phyloP scores from a whole-genome alignment of 805 yeast genomes.

The Vanderwaltozyma yarrowii region DNA sequence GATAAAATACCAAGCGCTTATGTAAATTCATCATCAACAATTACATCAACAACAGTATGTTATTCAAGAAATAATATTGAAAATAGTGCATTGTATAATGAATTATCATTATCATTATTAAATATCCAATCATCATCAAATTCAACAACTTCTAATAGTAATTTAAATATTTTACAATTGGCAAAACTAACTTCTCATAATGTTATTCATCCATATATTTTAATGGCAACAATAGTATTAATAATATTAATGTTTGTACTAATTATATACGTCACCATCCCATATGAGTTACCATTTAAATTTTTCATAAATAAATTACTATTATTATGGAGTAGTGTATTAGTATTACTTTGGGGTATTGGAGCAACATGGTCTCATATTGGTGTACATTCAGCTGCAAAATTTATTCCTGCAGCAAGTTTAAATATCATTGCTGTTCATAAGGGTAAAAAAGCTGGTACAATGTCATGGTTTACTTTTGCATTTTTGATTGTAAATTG shows the following conservation, averaged over 20 bases:
- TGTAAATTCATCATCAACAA: background rate
- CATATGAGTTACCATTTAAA: conserved; percentile 37
- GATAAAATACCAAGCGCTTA: conserved; percentile 24
- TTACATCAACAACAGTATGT: conserved; percentile 14
- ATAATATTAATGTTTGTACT: conserved; percentile 33
- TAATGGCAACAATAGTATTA: conserved; percentile 40
- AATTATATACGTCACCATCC: conserved; percentile 36
- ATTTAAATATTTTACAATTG: conserved; percentile 37
- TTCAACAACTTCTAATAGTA: conserved; percentile 3
- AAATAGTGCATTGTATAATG: conserved; percentile 16
- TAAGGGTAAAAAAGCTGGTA: conserved; percentile 42
- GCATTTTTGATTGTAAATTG: conserved; percentile 35
- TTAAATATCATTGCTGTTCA: conserved; percentile 37
- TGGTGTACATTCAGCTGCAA: conserved; percentile 37
- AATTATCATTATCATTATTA: conserved; percentile 19
- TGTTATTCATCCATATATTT: conserved; percentile 44
- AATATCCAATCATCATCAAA: conserved; percentile 16
- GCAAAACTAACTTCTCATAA: conserved; percentile 36
- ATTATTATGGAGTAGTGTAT: conserved; percentile 27
- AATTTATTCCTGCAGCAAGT: conserved; percentile 40
- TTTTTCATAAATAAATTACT: conserved; percentile 18
- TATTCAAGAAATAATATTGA: conserved; percentile 20
- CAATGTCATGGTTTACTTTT: conserved; percentile 55
- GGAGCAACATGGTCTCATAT: conserved; percentile 58
- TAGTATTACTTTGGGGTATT: conserved; percentile 47